Conservation (phyloP, 1,139 yeast species). For the Debaryomyces sp. region DNA sequence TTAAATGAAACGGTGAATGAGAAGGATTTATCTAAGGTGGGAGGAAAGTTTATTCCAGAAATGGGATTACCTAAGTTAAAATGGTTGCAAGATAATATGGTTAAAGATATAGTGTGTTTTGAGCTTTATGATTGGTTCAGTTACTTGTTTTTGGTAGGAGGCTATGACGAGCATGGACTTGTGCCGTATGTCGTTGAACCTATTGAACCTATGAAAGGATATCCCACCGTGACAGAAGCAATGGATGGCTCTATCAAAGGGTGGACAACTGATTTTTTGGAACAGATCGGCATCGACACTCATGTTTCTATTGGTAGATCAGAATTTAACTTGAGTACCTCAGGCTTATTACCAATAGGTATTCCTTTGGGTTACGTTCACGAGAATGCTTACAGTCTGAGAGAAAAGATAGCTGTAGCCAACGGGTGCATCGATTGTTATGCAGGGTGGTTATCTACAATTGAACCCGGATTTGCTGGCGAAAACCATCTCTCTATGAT, state of each 20-base stretch:
- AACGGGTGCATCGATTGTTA: constrained; percentile 63
- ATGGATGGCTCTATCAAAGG: constrained; percentile 63
- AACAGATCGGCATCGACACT: constrained; percentile 18
- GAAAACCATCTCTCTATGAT: constrained; percentile 44
- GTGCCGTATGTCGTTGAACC: constrained; percentile 13
- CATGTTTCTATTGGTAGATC: constrained; percentile 21
- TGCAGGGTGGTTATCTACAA: constrained; percentile 52
- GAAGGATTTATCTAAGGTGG: constrained; percentile 27
- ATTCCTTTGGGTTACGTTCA: constrained; percentile 20
- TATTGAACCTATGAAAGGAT: neutral
- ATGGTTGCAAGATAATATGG: constrained; percentile 32
- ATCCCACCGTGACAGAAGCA: constrained; percentile 22
- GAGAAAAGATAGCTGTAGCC: constrained; percentile 23
- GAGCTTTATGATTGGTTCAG: constrained; percentile 58
- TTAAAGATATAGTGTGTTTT: constrained; percentile 37
- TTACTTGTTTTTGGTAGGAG: constrained; percentile 36
- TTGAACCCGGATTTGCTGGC: constrained; percentile 11
- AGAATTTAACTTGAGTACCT: constrained; percentile 6
- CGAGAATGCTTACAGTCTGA: neutral
- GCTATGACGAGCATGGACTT: constrained; percentile 12
- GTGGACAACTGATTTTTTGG: constrained; percentile 39
- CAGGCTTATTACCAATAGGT: constrained; percentile 21
- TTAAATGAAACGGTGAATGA: constrained; percentile 28
- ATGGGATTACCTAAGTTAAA: constrained; percentile 58
- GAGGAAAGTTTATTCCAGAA: constrained; percentile 55